Evolutionary conservation across 2,329 filamentous ascomycete genomes (phyloP).

Genomic region (Helotiales sp.): DNA sequence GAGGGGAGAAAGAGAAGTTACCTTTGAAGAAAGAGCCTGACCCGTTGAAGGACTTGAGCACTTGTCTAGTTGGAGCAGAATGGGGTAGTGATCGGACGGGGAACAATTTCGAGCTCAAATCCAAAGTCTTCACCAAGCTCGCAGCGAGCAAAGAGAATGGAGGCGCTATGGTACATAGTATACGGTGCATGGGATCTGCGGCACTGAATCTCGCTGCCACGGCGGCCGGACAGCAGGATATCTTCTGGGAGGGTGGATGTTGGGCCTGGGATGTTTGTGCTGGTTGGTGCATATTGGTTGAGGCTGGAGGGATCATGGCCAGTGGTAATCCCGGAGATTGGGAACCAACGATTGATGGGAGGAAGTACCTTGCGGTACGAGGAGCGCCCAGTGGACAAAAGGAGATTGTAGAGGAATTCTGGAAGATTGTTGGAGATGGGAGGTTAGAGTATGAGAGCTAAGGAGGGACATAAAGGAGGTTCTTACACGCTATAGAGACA

Average conservation of each 20-base stretch:
- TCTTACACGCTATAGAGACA: neutral
- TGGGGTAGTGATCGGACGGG: constrained; percentile 72
- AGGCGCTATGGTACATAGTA: constrained; percentile 74
- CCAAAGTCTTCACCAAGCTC: constrained; percentile 62
- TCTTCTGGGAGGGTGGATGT: constrained; percentile 82
- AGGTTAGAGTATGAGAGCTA: constrained; percentile 47
- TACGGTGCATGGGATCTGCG: constrained; percentile 71
- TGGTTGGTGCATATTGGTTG: constrained; percentile 73
- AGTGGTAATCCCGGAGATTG: constrained; percentile 74
- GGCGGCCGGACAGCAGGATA: constrained; percentile 68
- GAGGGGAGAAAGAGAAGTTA: constrained; percentile 41
- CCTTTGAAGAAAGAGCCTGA: constrained; percentile 51
- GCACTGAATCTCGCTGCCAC: constrained; percentile 75
- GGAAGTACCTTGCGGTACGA: constrained; percentile 63
- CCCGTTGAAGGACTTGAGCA: constrained; percentile 59
- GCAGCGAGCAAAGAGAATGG: constrained; percentile 58
- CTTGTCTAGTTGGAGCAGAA: constrained; percentile 67
- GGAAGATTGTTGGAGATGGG: constrained; percentile 57
- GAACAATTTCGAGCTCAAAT: constrained; percentile 70
- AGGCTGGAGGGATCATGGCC: constrained; percentile 73
- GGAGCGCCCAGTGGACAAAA: constrained; percentile 59
- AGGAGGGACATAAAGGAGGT: neutral
- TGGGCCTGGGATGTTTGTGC: constrained; percentile 87
- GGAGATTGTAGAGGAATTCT: constrained; percentile 64
- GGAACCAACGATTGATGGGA: constrained; percentile 58